Evolutionary conservation across 2,329 filamentous ascomycete species (phyloP), one percentile per base, ranked within the genome.

Genomic region (Ilyonectria mors-panacis): DNA sequence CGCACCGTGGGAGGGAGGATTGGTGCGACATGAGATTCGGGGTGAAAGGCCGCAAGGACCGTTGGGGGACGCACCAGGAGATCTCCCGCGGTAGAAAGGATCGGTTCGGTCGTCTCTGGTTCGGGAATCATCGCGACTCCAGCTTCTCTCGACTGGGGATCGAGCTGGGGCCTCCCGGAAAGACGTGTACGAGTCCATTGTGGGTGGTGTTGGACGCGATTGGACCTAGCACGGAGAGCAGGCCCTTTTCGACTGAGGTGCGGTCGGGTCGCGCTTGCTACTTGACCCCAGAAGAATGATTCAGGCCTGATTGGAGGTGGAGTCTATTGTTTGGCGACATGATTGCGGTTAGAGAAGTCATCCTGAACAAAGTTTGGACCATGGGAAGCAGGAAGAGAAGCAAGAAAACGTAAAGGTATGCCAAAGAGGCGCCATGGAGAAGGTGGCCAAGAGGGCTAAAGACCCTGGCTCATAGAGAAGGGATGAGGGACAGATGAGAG

Each of bases 41-140:
- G 13, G 33, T 42, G 47, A 33, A 63, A 59, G 44, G 19, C 45
- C 30, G 39, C 17, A 47, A 13, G 19, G 10, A 48, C 55, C 17
- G 54, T 37, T 54, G 23, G 19, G 37, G 33, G 28, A 87, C 90
- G 78, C 86, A 93, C 92, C 91, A 79, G 92, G 91, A 73, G 92
- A 93, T 78, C 92, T 87, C 67, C 87, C 88, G 66, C 91, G 87
- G 73, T 92, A 91, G 70, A 90, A 91, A 47, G 83, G 85, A 75
- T 92, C 89, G 55, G 84, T 82, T 67, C 87, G 82, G 19, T 75
- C 73, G 7, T 88, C 85, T 73, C 87, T 86, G 37, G 71, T 76
- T 70, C 87, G 82, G 26, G 80, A 80, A 21, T 89, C 88, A 59
- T 89, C 87, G 56, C 87, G 86, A 47, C 76, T 81, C 86, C 87